Evolutionary conservation across 371 early-diverging fungal species (phyloP).

Genomic region (Lichtheimia ramosa): DNA sequence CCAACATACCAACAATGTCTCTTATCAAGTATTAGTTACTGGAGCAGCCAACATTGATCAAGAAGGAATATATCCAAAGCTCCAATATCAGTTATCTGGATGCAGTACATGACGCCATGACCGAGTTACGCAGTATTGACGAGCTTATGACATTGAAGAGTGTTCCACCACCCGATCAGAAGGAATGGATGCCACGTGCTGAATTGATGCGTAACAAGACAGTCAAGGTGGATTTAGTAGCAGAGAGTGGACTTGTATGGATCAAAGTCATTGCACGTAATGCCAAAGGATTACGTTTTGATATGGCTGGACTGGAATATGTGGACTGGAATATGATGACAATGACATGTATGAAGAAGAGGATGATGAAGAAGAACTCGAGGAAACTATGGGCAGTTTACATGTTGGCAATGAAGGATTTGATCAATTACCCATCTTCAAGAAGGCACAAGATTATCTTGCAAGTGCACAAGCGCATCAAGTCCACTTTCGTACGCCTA

Average conservation of each 20-base stretch:
- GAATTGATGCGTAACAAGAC: slow-evolving; percentile 25
- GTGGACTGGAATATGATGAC: slow-evolving; percentile 37
- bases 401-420: slow-evolving; percentile 11
- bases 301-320: slow-evolving; percentile 46
- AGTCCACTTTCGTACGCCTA: slow-evolving; percentile 50
- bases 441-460: slow-evolving; percentile 47
- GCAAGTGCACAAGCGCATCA: slow-evolving; percentile 48
- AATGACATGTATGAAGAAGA: slow-evolving; percentile 19
- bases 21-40: slow-evolving; percentile 23
- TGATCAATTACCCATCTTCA: slow-evolving; percentile 47
- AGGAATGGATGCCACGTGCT: slow-evolving; percentile 28
- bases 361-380: slow-evolving; percentile 6
- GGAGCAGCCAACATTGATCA: slow-evolving; percentile 26
- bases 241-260: slow-evolving; percentile 52
- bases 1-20: neutral
- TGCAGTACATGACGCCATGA: slow-evolving; percentile 42
- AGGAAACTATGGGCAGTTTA: neutral
- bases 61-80: slow-evolving; percentile 40
- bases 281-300: slow-evolving; percentile 49
- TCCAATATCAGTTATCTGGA: slow-evolving; percentile 47
- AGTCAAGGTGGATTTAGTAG: slow-evolving; percentile 54
- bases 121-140: slow-evolving; percentile 8
- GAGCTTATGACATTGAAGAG: slow-evolving; percentile 34
- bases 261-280: slow-evolving; percentile 56
- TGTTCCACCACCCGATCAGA: slow-evolving; percentile 19